These are phyloP conservation scores for Flaveria floridana DNA, from an alignment of 140 eudicot species.

Conservation along the genomic window DNA sequence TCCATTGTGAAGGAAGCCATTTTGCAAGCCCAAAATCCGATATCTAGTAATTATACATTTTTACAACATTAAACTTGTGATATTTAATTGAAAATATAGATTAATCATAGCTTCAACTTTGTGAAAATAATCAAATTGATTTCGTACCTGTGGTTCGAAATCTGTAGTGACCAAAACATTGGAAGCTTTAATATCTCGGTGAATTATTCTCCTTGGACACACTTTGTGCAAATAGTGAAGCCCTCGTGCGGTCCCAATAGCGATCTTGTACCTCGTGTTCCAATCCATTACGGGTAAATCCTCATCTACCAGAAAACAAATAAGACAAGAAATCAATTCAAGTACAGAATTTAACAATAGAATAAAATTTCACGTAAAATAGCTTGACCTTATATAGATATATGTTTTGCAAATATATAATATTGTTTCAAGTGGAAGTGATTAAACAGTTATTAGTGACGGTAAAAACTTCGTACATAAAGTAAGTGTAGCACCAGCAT, in stretches of 20 bases:
- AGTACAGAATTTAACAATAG: not conserved
- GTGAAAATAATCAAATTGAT: not conserved
- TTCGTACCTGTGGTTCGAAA: conserved; percentile 77
- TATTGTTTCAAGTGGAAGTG: not conserved
- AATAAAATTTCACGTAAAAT: not conserved
- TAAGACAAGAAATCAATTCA: conserved; percentile 30
- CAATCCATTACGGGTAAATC: conserved; percentile 68
- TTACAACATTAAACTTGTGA: conserved; percentile 13
- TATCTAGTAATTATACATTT: conserved; percentile 43
- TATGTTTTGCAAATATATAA: not conserved
- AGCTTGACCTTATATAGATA: not conserved
- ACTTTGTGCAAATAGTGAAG: conserved; percentile 89
- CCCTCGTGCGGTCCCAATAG: conserved; percentile 81
- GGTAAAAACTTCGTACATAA: not conserved
- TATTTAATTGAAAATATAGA: not conserved
- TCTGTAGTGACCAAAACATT: conserved; percentile 67
- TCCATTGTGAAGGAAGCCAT: conserved; percentile 99
- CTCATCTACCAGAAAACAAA: conserved; percentile 47
- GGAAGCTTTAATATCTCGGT: conserved; percentile 90
- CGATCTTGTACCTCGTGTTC: conserved; percentile 81
- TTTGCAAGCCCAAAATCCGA: conserved; percentile 96
- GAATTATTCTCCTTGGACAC: conserved; percentile 91
- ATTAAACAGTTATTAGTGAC: not conserved
- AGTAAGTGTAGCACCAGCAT: too few relatives aligned
- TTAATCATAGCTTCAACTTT: not conserved